Percentiles rank a stretch among this genome's conserved stretches.
These are phyloP conservation scores for Ascochyta koolunga DNA, from an alignment of 2,329 filamentous ascomycete genomes.

Conservation along the genomic window DNA sequence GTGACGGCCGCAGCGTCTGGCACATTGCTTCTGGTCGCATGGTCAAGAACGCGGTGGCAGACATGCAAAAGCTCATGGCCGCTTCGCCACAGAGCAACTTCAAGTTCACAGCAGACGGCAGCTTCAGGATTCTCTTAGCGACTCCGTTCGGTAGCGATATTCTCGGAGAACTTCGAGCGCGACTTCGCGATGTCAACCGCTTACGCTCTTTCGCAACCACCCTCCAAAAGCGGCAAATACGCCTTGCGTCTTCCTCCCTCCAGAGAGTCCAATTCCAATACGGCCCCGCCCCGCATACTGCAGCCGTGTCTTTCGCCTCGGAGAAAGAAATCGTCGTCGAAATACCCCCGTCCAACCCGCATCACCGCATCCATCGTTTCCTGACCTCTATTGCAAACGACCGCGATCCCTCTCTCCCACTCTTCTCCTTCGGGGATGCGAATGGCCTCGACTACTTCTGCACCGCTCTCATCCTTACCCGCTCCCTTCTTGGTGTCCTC, in stretches of 20 bases:
- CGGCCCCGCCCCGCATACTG: conserved; percentile 56
- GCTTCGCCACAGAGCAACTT: conserved; percentile 64
- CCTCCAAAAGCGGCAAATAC: conserved; percentile 64
- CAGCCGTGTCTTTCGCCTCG: conserved; percentile 63
- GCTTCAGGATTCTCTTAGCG: conserved; percentile 67
- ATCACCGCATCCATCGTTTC: conserved; percentile 66
- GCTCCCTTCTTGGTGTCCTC: conserved; percentile 69
- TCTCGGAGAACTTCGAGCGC: conserved; percentile 63
- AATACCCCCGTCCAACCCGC: conserved; percentile 69
- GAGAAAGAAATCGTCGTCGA: conserved; percentile 59
- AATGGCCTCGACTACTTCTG: conserved; percentile 61
- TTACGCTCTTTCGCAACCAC: conserved; percentile 73
- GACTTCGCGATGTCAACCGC: conserved; percentile 71
- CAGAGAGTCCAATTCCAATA: conserved; percentile 72
- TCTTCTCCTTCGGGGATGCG: conserved; percentile 58
- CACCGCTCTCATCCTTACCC: conserved; percentile 63
- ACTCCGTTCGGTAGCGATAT: conserved; percentile 65
- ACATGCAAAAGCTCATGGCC: conserved; percentile 49
- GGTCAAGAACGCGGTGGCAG: conserved; percentile 39
- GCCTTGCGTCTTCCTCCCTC: conserved; percentile 63
- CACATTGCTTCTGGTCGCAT: conserved; percentile 51
- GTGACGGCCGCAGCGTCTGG: conserved; percentile 39
- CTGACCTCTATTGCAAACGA: conserved; percentile 66
- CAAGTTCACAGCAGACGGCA: conserved; percentile 65
- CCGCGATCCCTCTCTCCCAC: conserved; percentile 61